Base-by-base conservation (phyloP, 768 basidiomycete genomes). In the Tulasnella sp. region DNA sequence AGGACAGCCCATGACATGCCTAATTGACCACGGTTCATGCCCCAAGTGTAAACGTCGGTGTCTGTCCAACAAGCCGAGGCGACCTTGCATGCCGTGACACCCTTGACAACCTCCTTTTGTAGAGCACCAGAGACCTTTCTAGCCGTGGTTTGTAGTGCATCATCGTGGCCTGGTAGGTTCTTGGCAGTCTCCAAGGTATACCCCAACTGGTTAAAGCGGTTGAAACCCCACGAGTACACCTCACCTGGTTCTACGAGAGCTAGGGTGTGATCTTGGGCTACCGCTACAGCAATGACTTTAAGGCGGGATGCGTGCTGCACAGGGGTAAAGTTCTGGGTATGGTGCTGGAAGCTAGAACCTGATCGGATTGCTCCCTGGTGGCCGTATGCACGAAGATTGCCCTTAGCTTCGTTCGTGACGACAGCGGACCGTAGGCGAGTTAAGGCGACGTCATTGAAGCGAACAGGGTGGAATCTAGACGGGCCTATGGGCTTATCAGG, bases 191-290 rank as follows among this genome's bases (percentile, higher is more conserved):
- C 90, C 3, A 94, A 74, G 2, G 78, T 70, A 63, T 96, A 96
- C 9, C 94, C 93, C 4, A 96, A 76, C 65, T 97, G 93, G 3
- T 79, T 73, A 67, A 92, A 94, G 12, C 90, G 78, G 62, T 93
- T 93, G 23, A 89, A 69, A 12, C 90, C 96, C 88, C 92, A 98
- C 21, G 83, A 90, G 36, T 83, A 78, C 2, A 97, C 79, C 64
- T 92, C 88, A 3, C 94, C 92, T 0, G 75, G 67, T 23, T 73
- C 77, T 0, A 91, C 93, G 27, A 98, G 71, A 1, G 81, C 86
- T 27, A 98, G 78, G 0, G 93, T 93, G 66, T 98, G 96, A 64
- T 99, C 96, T 67, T 94, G 94, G 9, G 89, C 93, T 6, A 92
- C 73, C 0, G 91, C 89, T 23, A 97, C 77, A 12, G 80, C 72